These are phyloP conservation scores for Penicillium tannophilum DNA, from an alignment of 495 filamentous ascomycete species.

Conservation along the genomic window DNA sequence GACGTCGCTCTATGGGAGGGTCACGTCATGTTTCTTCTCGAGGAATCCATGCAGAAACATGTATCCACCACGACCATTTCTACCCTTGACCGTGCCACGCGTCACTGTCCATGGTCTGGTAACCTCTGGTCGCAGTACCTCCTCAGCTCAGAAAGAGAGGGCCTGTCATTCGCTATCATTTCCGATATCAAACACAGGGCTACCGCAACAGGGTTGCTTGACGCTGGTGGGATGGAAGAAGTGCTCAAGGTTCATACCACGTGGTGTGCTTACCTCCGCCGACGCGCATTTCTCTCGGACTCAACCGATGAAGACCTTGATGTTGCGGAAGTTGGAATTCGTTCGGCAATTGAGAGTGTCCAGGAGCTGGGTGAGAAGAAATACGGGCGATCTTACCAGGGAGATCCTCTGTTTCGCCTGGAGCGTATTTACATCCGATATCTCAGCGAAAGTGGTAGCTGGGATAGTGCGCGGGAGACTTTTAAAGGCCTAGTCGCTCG, in stretches of 20 bases:
- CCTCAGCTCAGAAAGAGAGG: slow-evolving; percentile 74
- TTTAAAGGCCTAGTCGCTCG: slow-evolving; percentile 72
- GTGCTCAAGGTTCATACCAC: slow-evolving; percentile 85
- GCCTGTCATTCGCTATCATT: slow-evolving; percentile 73
- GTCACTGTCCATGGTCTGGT: slow-evolving; percentile 91
- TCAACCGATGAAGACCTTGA: slow-evolving; percentile 88
- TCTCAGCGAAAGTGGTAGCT: slow-evolving; percentile 73
- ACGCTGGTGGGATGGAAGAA: slow-evolving; percentile 75
- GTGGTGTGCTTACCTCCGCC: slow-evolving; percentile 91
- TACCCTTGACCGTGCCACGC: slow-evolving; percentile 73
- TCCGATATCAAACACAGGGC: slow-evolving; percentile 90
- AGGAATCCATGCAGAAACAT: slow-evolving; percentile 42
- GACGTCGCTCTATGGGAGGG: slow-evolving; percentile 78
- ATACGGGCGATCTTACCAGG: slow-evolving; percentile 74
- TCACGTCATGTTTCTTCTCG: slow-evolving; percentile 71
- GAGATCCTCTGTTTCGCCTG: slow-evolving; percentile 83
- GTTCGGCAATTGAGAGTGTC: slow-evolving; percentile 80
- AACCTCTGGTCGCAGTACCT: slow-evolving; percentile 88
- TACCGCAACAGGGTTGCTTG: slow-evolving; percentile 77
- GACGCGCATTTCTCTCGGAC: slow-evolving; percentile 73
- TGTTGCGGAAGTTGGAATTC: slow-evolving; percentile 86
- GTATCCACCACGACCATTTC: slow-evolving; percentile 39
- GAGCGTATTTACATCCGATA: slow-evolving; percentile 92
- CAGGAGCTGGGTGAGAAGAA: slow-evolving; percentile 73
- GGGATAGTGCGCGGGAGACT: slow-evolving; percentile 65